Base-by-base conservation (phyloP, 768 basidiomycete genomes). In the Rickenella mellea region DNA sequence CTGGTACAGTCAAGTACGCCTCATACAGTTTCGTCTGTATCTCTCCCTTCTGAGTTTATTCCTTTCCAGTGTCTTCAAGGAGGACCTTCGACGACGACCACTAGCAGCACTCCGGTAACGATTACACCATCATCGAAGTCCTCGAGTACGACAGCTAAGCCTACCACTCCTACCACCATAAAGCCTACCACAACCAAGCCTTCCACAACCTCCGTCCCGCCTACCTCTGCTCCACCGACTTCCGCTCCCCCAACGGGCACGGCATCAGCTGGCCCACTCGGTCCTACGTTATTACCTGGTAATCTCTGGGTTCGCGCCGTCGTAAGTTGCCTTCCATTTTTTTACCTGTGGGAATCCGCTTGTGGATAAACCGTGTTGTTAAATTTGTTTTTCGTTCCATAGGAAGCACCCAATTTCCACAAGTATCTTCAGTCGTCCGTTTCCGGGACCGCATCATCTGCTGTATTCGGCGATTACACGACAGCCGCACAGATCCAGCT, bases 401-500 rank as follows among this genome's bases (percentile, higher is more conserved):
- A 76, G 73, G 70, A 66, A 44, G 69, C 66, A 27, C 74, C 74
- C 3, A 73, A 76, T 57, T 77, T 76, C 69, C 76, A 76, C 57
- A 65, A 76, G 49, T 78, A 79, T 55, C 69, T 80, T 26, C 70
- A 68, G 31, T 75, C 76, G 14, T 65, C 74, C 48, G 62, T 66
- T 0, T 48, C 58, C 15, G 47, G 47, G 14, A 68, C 64, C 14
- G 64, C 67, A 5, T 64, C 66, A 0, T 58, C 65, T 27, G 75
- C 74, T 3, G 71, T 78, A 32, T 68, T 78, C 30, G 74, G 74
- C 7, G 60, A 63, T 40, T 69, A 68, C n/a, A 59, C 53, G 41
- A 66, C 53, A n/a, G 75, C 75, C 2, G 70, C 70, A 6, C 76
- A 77, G 49, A 78, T 79, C 67, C 64, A 73, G 45, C 68, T 78